These are phyloP conservation scores for Mycena vitilis DNA, from an alignment of 768 basidiomycete genomes.

Conservation along the genomic window DNA sequence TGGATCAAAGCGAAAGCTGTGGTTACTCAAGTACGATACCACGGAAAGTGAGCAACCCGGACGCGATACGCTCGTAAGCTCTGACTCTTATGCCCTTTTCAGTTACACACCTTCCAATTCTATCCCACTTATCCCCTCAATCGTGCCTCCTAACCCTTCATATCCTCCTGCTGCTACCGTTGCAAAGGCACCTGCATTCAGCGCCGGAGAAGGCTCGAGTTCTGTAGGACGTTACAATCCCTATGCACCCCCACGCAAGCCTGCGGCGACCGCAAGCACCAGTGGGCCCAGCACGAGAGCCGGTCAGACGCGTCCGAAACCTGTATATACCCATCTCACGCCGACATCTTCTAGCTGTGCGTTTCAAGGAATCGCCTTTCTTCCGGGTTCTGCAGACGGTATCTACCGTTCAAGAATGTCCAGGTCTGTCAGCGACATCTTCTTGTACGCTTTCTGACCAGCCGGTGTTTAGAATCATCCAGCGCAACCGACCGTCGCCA, in stretches of 20 bases:
- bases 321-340: constrained; percentile 33
- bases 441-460: neutral
- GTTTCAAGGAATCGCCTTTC: constrained; percentile 87
- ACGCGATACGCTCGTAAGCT: constrained; percentile 8
- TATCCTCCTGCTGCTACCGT: constrained; percentile 27
- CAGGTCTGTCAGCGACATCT: constrained; percentile 61
- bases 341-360: constrained; percentile 60
- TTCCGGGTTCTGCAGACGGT: constrained; percentile 74
- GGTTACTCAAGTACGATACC: constrained; percentile 71
- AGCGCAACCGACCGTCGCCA: constrained; percentile 83
- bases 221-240: constrained; percentile 69
- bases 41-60: constrained; percentile 70
- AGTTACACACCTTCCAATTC: constrained; percentile 28
- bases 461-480: constrained; percentile 68
- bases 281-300: constrained; percentile 44
- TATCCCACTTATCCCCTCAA: constrained; percentile 22
- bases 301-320: constrained; percentile 39
- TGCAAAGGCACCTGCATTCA: constrained; percentile 45
- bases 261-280: constrained; percentile 46
- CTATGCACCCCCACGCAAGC: constrained; percentile 69
- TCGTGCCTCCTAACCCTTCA: constrained; percentile 23
- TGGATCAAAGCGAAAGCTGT: constrained; percentile 79
- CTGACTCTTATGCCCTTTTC: constrained; percentile 15
- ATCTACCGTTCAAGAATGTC: constrained; percentile 78
- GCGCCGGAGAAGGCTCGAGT: constrained; percentile 46